These are phyloP conservation scores for Fonsecaea pedrosoi DNA, from an alignment of 2,329 filamentous ascomycete species.

Conservation along the genomic window DNA sequence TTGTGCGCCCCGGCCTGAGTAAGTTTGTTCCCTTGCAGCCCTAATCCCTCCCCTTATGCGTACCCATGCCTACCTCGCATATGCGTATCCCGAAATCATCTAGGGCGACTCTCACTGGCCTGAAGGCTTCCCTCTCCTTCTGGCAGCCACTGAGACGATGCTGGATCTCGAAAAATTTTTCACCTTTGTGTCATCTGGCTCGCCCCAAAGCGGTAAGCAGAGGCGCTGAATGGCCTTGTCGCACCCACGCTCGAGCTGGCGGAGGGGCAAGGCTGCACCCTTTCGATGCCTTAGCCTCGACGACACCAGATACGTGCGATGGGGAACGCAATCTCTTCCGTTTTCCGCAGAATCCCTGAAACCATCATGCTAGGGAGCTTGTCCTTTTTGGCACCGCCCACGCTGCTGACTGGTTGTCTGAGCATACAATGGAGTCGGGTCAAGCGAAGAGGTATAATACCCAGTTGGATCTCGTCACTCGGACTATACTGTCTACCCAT, in stretches of 20 bases:
- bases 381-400: slow-evolving; percentile 26
- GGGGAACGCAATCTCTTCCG: slow-evolving; percentile 34
- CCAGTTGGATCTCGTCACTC: slow-evolving; percentile 25
- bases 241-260: slow-evolving; percentile 17
- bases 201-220: slow-evolving; percentile 30
- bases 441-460: slow-evolving; percentile 31
- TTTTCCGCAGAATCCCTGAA: slow-evolving; percentile 32
- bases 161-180: slow-evolving; percentile 34
- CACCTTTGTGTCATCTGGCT: slow-evolving; percentile 31
- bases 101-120: slow-evolving; percentile 23
- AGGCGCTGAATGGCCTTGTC: slow-evolving; percentile 27
- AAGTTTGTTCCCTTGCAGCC: slow-evolving; percentile 17
- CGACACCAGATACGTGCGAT: slow-evolving; percentile 25
- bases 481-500: slow-evolving; percentile 22
- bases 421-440: slow-evolving; percentile 11
- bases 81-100: slow-evolving; percentile 20
- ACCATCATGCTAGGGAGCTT: slow-evolving; percentile 20
- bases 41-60: slow-evolving; percentile 22
- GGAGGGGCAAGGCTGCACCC: slow-evolving; percentile 35
- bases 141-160: slow-evolving; percentile 21
- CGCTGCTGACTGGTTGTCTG: slow-evolving; percentile 24
- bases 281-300: slow-evolving; percentile 30
- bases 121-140: slow-evolving; percentile 20
- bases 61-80: slow-evolving; percentile 23
- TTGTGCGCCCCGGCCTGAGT: slow-evolving; percentile 11